Conservation (phyloP, 371 early-diverging fungal species). For the Mucor lusitanicus region DNA sequence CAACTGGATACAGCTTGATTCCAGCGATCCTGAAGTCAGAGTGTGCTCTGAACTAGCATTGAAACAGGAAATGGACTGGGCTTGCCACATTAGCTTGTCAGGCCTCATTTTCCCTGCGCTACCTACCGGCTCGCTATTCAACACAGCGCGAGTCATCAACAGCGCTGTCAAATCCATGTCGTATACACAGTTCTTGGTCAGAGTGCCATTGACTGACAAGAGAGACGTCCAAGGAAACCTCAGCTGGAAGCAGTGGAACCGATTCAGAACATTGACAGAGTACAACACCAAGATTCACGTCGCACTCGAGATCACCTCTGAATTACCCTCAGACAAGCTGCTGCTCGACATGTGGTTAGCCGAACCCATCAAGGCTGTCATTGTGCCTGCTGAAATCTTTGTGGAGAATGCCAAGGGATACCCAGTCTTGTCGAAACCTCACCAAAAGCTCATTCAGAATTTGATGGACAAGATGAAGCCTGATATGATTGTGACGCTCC, state of each 20-base stretch:
- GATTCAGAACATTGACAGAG: conserved; percentile 60
- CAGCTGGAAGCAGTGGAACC: conserved; percentile 70
- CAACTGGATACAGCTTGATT: conserved; percentile 66
- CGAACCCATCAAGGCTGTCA: conserved; percentile 80
- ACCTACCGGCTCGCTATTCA: conserved; percentile 38
- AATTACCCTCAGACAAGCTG: conserved; percentile 54
- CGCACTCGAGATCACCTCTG: conserved; percentile 67
- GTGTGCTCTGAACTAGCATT: conserved; percentile 66
- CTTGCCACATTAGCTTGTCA: conserved; percentile 68
- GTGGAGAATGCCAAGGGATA: conserved; percentile 78
- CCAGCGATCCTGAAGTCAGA: conserved; percentile 46
- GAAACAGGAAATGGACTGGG: conserved; percentile 75
- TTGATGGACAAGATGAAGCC: conserved; percentile 65
- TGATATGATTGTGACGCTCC: conserved; percentile 54
- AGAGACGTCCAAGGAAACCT: conserved; percentile 35
- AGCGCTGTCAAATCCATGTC: conserved; percentile 42
- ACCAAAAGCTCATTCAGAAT: conserved; percentile 69
- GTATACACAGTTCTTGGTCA: conserved; percentile 49
- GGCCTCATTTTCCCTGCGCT: conserved; percentile 59
- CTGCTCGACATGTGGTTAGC: conserved; percentile 79
- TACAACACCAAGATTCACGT: conserved; percentile 55
- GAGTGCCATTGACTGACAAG: conserved; percentile 39
- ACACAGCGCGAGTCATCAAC: conserved; percentile 62
- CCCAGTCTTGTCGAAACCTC: conserved; percentile 82
- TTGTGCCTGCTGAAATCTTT: conserved; percentile 75